phyloP scores from a whole-genome alignment of 2,329 filamentous ascomycete genomes.

The Claviceps sp. region DNA sequence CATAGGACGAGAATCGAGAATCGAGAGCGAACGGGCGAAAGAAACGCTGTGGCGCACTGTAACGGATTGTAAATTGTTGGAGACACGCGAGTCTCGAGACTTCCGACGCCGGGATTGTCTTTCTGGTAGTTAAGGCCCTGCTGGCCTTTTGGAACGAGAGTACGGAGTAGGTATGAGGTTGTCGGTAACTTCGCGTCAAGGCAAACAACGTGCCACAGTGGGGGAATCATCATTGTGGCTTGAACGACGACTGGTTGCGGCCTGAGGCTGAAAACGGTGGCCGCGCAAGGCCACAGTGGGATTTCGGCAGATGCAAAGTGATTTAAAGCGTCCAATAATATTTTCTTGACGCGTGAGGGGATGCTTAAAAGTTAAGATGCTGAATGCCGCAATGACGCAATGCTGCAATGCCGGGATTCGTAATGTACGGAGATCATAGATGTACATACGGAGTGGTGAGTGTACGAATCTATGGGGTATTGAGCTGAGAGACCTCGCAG shows the following conservation, averaged over 20 bases:
- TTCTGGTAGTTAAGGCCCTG: not conserved
- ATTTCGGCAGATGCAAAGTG: not conserved
- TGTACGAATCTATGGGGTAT: too few species aligned
- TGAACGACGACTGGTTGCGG: not conserved
- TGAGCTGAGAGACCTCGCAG: too few species aligned
- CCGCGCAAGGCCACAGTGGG: not conserved
- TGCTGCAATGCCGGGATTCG: too few species aligned
- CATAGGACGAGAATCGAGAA: not conserved
- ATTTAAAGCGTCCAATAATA: not conserved
- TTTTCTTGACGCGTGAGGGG: too few species aligned
- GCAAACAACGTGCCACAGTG: not conserved
- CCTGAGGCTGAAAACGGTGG: conserved; percentile 2
- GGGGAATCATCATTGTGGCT: not conserved
- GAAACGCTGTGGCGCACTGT: not conserved
- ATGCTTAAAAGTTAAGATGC: too few species aligned
- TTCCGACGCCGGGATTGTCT: not conserved
- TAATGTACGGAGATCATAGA: too few species aligned
- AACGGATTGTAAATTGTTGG: not conserved
- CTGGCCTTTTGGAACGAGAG: not conserved
- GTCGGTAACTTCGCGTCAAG: not conserved
- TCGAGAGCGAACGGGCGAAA: not conserved
- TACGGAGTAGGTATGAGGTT: not conserved
- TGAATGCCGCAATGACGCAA: too few species aligned
- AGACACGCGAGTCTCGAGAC: not conserved
- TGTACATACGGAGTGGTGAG: too few species aligned